phyloP scores from a whole-genome alignment of 805 yeast genomes.

The Sugiyamaella floridensis region DNA sequence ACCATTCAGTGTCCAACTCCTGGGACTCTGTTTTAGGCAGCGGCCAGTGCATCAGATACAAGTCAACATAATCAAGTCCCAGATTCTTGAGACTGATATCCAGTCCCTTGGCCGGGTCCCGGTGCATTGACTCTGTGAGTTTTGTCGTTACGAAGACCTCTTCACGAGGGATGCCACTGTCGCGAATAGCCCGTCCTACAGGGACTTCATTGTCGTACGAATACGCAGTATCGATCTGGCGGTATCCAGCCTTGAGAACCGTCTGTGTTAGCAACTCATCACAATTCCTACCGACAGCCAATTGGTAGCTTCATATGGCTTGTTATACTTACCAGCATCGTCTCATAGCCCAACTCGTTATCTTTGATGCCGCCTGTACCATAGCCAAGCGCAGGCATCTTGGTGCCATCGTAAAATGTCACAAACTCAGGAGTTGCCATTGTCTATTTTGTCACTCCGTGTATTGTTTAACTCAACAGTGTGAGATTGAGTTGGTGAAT shows the following conservation, averaged over 20 bases:
- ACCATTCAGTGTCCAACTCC: constrained; percentile 18
- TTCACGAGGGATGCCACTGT: constrained; percentile 37
- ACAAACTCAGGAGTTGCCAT: too few relatives aligned
- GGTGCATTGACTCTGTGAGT: constrained; percentile 42
- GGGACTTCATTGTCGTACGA: constrained; percentile 60
- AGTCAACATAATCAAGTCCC: constrained; percentile 54
- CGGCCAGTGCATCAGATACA: constrained; percentile 67
- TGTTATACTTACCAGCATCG: constrained; percentile 38
- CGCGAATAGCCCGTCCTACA: constrained; percentile 47
- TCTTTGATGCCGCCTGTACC: background rate
- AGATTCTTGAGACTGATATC: constrained; percentile 45
- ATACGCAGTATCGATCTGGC: constrained; percentile 71
- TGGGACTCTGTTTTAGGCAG: constrained; percentile 12
- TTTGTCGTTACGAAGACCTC: constrained; percentile 60
- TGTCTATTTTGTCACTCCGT: too few relatives aligned
- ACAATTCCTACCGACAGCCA: too few relatives aligned
- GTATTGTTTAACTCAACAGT: too few relatives aligned
- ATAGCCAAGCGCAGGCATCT: constrained; percentile 3
- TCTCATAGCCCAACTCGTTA: constrained; percentile 39
- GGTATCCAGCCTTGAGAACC: constrained; percentile 60
- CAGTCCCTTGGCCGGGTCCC: constrained; percentile 41
- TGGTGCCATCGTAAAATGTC: too few relatives aligned
- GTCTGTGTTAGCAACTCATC: background rate
- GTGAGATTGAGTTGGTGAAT: too few relatives aligned
- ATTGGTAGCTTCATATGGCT: too few relatives aligned